Percentiles rank a stretch among this genome's conserved stretches.
phyloP scores from a whole-genome alignment of 2,329 filamentous ascomycete genomes.

The Neofusicoccum kwambonambiense region DNA sequence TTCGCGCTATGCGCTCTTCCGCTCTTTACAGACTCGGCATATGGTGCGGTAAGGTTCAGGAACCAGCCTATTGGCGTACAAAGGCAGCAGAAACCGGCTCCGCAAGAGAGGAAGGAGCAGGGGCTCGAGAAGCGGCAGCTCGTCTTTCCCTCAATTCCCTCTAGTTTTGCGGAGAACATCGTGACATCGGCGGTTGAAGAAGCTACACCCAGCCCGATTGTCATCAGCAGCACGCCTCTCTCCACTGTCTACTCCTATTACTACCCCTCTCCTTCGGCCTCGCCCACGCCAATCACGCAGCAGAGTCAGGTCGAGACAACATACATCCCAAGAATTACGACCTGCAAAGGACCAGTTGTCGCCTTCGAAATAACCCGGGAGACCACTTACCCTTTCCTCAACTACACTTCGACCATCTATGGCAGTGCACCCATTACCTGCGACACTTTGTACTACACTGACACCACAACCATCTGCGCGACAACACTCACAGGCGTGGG shows the following conservation, averaged over 20 bases:
- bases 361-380: slow-evolving; percentile 29
- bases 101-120: not conserved
- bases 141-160: not conserved
- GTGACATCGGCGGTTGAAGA: not conserved
- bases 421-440: slow-evolving; percentile 30
- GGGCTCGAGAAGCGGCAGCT: slow-evolving; percentile 2
- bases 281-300: slow-evolving; percentile 39
- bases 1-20: slow-evolving; percentile 14
- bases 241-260: slow-evolving; percentile 1
- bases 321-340: slow-evolving; percentile 43
- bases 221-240: not conserved
- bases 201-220: not conserved
- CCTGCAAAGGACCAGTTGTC: slow-evolving; percentile 41
- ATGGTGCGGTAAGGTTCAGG: not conserved
- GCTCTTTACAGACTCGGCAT: not conserved
- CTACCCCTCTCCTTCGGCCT: slow-evolving; percentile 35
- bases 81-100: not conserved
- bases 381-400: slow-evolving; percentile 32
- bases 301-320: slow-evolving; percentile 46
- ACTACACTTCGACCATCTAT: slow-evolving; percentile 35
- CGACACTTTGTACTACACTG: slow-evolving; percentile 41
- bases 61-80: not conserved
- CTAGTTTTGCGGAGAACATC: not conserved
- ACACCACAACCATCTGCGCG: slow-evolving; percentile 43
- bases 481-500: slow-evolving; percentile 44